Evolutionary conservation across 306 rosid genomes (phyloP), one percentile per base, ranked within the genome.

Genomic region (Cajanus cajan): DNA sequence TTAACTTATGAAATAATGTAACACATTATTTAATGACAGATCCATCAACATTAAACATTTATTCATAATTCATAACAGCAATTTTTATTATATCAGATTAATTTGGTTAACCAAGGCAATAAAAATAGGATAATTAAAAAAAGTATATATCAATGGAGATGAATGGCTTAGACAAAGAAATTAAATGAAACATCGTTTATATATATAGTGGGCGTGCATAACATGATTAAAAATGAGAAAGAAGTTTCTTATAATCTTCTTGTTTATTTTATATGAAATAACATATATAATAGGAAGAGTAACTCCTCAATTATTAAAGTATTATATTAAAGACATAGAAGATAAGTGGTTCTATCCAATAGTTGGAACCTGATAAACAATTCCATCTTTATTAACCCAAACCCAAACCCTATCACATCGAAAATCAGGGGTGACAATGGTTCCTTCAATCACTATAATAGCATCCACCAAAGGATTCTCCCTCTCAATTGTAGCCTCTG

Each of bases 331-430:
- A 14, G 21, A 62, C 19, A 31, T 28, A 14, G 19, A 61, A 12
- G 12, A 65, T 13, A 33, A 28, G 37, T 25, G 59, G 1, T 8
- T 24, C n/a, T 67, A 67, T 21, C 86, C 88, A 67, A 82, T 76
- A 0, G 0, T 37, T 2, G 62, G 87, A 40, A 58, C 63, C 18
- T 40, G 44, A 2, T 65, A 61, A 19, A 89, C 88, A 43, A 58
- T 45, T 11, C 84, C 87, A 31, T 59, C 7, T 10, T 31, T 21
- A 48, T 83, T 34, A 16, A 87, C 72, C 88, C 88, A 85, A 37
- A 87, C 84, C 78, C 90, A 33, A 77, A 87, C 90, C 84, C 90
- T 81, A n/a, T 63, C 78, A 68, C 90, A 87, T 3, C 67, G 69
- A 11, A 61, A 83, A 37, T 87, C 82, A 24, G 2, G 0, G 6